Base-by-base conservation (phyloP, 306 rosid species). In the Hippophae tibetana region DNA sequence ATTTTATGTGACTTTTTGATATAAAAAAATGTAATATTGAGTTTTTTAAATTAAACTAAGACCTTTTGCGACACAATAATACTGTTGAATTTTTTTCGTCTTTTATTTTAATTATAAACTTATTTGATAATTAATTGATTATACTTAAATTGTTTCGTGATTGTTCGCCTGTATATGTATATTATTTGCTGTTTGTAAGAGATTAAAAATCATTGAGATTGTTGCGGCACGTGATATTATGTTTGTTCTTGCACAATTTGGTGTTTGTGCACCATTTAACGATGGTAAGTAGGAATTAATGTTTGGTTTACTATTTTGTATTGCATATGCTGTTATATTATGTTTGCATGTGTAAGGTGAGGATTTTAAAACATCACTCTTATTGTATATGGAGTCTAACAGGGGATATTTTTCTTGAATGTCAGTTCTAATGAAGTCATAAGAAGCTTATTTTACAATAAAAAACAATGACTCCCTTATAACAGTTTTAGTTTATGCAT, bases 381-480 rank as follows among this genome's bases (percentile, higher is more conserved):
- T 67, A 56, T 58, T 69, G 57, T 73, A 66, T 81, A 75, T 90
- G 86, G 97, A 86, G 77, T 81, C 87, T 48, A 78, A 89, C 79
- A 86, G 71, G 79, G 89, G 82, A 79, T 89, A 78, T 89, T 95
- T 71, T 89, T 83, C 76, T 55, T 89, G 84, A 89, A 89, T 64
- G 80, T 89, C 56, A 74, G 92, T 59, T 92, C 84, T 3, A 95
- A 89, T 57, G 97, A 89, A 82, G 95, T 89, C 48, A 89, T 89
- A 44, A 81, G 97, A 42, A 89, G 97, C 66, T 81, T 89, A 71
- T 89, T 89, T 79, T 89, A 86, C 66, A 89, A 89, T 59, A 18
- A 89, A 86, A 74, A 89, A 89, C 84, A 89, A 89, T 42, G 95
- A 89, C 47, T 89, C 97, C 10, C 95, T 89, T 60, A 89, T 89